Conservation (phyloP, 805 yeast genomes). For the Kodamaea kakaduensis region DNA sequence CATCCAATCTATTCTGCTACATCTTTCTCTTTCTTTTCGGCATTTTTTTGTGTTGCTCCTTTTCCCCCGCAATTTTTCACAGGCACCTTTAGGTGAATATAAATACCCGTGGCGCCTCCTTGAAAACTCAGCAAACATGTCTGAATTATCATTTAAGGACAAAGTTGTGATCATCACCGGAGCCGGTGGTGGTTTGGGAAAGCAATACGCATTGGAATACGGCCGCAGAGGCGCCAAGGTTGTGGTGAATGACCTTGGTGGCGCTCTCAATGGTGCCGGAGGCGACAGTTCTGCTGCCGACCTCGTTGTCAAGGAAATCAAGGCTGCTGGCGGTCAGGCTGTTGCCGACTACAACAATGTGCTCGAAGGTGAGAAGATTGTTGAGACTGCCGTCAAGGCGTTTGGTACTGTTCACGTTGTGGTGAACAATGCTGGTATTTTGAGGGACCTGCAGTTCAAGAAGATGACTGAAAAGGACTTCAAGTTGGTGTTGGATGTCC, state of each 20-base stretch:
- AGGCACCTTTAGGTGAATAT: conserved; percentile 4
- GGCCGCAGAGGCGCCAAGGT: conserved; percentile 92
- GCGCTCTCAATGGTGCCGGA: conserved; percentile 72
- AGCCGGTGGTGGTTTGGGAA: conserved; percentile 97
- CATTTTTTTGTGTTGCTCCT: neutral
- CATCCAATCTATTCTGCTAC: neutral
- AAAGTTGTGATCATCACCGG: conserved; percentile 94
- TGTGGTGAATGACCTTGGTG: conserved; percentile 92
- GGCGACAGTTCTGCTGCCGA: conserved; percentile 76
- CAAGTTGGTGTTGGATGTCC: conserved; percentile 77
- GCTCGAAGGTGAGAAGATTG: conserved; percentile 75
- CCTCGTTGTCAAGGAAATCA: conserved; percentile 87
- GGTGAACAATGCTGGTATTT: conserved; percentile 92
- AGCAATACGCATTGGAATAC: conserved; percentile 77
- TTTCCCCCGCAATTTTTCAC: conserved; percentile 10
- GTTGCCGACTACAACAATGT: conserved; percentile 94
- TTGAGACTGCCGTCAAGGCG: conserved; percentile 77
- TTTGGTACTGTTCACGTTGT: conserved; percentile 88
- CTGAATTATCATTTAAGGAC: conserved; percentile 54
- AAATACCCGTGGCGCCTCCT: conserved; percentile 3
- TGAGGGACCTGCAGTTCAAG: conserved; percentile 81
- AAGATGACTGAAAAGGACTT: conserved; percentile 83
- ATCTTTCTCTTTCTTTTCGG: neutral
- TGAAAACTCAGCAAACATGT: conserved; percentile 17
- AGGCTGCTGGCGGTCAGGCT: conserved; percentile 72